Evolutionary conservation across 176 grass and related monocot species (phyloP).

Genomic region (Oryza meyeriana): DNA sequence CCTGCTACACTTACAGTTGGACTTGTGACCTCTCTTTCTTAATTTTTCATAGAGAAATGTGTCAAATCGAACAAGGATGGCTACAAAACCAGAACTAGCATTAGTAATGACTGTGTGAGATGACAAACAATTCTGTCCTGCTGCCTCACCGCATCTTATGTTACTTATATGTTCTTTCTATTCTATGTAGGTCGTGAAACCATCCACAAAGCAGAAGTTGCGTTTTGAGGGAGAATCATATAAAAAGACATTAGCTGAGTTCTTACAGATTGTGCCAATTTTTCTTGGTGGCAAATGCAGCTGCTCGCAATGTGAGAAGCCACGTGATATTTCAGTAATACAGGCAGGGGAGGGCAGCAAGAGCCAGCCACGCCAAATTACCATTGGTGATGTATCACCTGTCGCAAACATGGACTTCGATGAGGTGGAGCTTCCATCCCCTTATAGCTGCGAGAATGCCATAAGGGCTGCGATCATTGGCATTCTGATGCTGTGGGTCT

Average conservation of each 20-base stretch:
- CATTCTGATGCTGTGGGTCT: slow-evolving; percentile 80
- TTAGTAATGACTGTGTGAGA: background rate
- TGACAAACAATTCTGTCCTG: background rate
- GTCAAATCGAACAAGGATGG: background rate
- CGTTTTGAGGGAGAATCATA: slow-evolving; percentile 78
- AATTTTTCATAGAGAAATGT: background rate
- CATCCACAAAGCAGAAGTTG: slow-evolving; percentile 73
- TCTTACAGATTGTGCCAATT: slow-evolving; percentile 55
- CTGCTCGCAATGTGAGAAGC: slow-evolving; percentile 62
- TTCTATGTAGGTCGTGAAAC: slow-evolving; percentile 61
- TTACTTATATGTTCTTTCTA: slow-evolving; percentile 7
- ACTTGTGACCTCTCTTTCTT: background rate
- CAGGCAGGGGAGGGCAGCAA: slow-evolving; percentile 46
- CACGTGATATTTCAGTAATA: slow-evolving; percentile 17
- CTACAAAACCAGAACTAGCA: background rate
- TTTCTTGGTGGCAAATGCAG: slow-evolving; percentile 81
- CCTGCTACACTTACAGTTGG: background rate
- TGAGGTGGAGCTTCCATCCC: slow-evolving; percentile 35
- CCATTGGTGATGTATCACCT: slow-evolving; percentile 26
- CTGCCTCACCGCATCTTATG: background rate
- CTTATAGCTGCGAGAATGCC: slow-evolving; percentile 57
- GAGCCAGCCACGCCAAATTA: slow-evolving; percentile 24
- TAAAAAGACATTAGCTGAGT: slow-evolving; percentile 63
- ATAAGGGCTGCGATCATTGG: slow-evolving; percentile 58
- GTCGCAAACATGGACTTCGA: slow-evolving; percentile 22